Conservation (phyloP, 169 alveolate genomes). For the Plasmodium inui region DNA sequence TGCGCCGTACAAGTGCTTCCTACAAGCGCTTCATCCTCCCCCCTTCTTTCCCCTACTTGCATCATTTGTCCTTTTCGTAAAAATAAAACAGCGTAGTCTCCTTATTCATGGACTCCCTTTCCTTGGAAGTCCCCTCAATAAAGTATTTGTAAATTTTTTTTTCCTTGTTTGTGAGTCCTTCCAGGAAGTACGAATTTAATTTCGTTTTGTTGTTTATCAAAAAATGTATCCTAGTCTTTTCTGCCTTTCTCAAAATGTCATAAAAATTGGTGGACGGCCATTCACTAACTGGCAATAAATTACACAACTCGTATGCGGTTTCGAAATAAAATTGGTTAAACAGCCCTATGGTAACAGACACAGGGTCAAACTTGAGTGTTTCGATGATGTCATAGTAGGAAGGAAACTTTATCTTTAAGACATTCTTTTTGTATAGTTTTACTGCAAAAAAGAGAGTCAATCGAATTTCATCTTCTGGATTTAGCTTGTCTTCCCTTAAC, state of each 20-base stretch:
- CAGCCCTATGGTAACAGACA: constrained; percentile 67
- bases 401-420: constrained; percentile 66
- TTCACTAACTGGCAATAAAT: constrained; percentile 55
- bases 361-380: constrained; percentile 69
- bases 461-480: constrained; percentile 50
- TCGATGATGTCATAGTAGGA: constrained; percentile 71
- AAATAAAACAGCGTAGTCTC: constrained; percentile 59
- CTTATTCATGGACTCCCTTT: constrained; percentile 56
- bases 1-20: background rate
- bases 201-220: constrained; percentile 66
- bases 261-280: constrained; percentile 75
- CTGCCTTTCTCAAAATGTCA: constrained; percentile 72
- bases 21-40: background rate
- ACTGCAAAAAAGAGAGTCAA: constrained; percentile 71
- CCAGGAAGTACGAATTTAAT: constrained; percentile 70
- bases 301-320: constrained; percentile 72
- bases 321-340: constrained; percentile 75
- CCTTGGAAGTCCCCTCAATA: constrained; percentile 71
- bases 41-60: background rate
- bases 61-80: constrained; percentile 67
- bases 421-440: constrained; percentile 70
- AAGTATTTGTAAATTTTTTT: constrained; percentile 72
- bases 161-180: constrained; percentile 74
- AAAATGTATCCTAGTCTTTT: constrained; percentile 71
- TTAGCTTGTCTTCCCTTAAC: constrained; percentile 65